phyloP scores from a whole-genome alignment of 495 filamentous ascomycete species.

The Pyrenula massariospora region DNA sequence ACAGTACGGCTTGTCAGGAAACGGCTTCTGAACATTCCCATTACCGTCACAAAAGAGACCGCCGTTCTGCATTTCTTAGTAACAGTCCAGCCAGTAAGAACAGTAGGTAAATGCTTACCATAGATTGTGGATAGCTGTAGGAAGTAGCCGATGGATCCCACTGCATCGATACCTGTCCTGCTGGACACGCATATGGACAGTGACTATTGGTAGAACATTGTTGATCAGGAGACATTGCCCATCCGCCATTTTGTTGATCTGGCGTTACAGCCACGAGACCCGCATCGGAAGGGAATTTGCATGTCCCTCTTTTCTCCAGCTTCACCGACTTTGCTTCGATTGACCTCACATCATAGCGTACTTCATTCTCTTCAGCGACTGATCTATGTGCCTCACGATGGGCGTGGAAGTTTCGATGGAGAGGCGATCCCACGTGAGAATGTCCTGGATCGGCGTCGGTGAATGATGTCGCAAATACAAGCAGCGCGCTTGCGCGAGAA shows the following conservation, averaged over 20 bases:
- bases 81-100: background rate
- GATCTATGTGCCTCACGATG: slow-evolving; percentile 1
- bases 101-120: slow-evolving; percentile 39
- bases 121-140: slow-evolving; percentile 59
- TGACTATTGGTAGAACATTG: slow-evolving; percentile 55
- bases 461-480: background rate
- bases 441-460: background rate
- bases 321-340: slow-evolving; percentile 2
- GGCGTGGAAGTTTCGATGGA: background rate
- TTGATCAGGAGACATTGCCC: slow-evolving; percentile 74
- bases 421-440: background rate
- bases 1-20: slow-evolving; percentile 58
- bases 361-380: background rate
- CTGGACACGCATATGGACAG: slow-evolving; percentile 69
- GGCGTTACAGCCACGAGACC: slow-evolving; percentile 62
- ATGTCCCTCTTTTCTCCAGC: slow-evolving; percentile 37
- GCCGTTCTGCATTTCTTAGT: slow-evolving; percentile 47
- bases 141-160: slow-evolving; percentile 62
- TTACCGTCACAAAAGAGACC: slow-evolving; percentile 62
- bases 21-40: slow-evolving; percentile 61
- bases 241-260: slow-evolving; percentile 54
- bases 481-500: background rate
- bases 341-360: background rate
- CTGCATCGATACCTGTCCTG: slow-evolving; percentile 67
- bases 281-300: slow-evolving; percentile 54